phyloP scores from a whole-genome alignment of 225 moss, liverwort and hornwort species.

The Pleurozium schreberi region DNA sequence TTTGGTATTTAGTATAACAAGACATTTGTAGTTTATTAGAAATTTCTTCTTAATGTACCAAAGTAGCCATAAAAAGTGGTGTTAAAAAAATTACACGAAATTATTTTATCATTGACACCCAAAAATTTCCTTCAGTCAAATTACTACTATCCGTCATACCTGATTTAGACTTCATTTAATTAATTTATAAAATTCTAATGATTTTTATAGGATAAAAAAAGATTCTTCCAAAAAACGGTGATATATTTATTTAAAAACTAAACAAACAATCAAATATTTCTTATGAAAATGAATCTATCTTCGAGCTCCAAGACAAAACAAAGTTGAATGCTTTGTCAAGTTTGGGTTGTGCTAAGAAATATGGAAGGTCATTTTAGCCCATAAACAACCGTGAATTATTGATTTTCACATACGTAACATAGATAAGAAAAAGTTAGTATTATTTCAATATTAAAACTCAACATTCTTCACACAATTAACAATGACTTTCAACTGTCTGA shows the following conservation, averaged over 20 bases:
- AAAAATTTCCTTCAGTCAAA: background rate
- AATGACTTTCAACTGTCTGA: background rate
- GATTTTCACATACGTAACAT: rapidly evolving
- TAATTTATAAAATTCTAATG: background rate
- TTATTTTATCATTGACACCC: background rate
- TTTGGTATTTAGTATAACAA: background rate
- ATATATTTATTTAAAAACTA: background rate
- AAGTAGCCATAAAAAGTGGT: background rate
- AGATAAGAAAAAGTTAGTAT: too few relatives aligned
- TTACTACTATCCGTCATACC: rapidly evolving
- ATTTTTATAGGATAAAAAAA: background rate
- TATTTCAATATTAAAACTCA: background rate
- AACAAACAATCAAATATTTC: background rate
- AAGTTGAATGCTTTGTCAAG: rapidly evolving
- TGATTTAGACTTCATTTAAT: background rate
- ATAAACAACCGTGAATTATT: background rate
- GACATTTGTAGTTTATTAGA: background rate
- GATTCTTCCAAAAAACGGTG: rapidly evolving
- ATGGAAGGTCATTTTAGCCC: background rate
- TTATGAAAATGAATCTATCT: background rate
- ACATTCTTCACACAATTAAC: background rate
- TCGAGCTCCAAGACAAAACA: rapidly evolving
- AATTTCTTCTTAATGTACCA: background rate
- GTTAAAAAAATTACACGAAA: background rate
- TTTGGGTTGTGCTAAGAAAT: rapidly evolving